Evolutionary conservation across 176 grass and related monocot genomes (phyloP).

Genomic region (Paspalum notatum): DNA sequence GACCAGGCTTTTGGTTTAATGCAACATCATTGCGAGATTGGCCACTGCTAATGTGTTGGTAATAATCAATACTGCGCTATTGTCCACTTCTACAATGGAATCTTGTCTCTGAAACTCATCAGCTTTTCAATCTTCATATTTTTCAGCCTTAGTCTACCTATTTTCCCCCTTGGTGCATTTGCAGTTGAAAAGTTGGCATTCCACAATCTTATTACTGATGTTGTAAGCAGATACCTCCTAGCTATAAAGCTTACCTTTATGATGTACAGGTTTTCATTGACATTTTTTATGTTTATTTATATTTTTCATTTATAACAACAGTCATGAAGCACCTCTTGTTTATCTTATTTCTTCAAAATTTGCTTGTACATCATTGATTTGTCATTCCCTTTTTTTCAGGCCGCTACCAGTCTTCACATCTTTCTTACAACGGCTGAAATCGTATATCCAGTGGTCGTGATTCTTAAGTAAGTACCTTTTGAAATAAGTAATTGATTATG

Average conservation of each 20-base stretch:
- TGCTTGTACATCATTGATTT: not conserved
- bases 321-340: not conserved
- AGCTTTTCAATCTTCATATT: not conserved
- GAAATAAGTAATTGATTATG: slow-evolving; percentile 19
- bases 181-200: slow-evolving; percentile 81
- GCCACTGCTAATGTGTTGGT: slow-evolving; percentile 98
- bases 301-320: not conserved
- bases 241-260: slow-evolving; percentile 25
- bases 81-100: not conserved
- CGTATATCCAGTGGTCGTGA: slow-evolving; percentile 83
- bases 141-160: slow-evolving; percentile 76
- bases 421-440: slow-evolving; percentile 66
- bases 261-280: not conserved
- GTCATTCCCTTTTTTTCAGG: slow-evolving; percentile 47
- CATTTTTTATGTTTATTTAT: slow-evolving; percentile 15
- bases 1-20: slow-evolving; percentile 97
- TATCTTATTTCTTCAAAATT: not conserved
- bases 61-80: slow-evolving; percentile 32
- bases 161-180: slow-evolving; percentile 76
- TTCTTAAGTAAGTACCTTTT: slow-evolving; percentile 76
- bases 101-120: slow-evolving; percentile 18
- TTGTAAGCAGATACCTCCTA: slow-evolving; percentile 61
- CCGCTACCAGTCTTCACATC: slow-evolving; percentile 63
- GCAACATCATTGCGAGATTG: slow-evolving; percentile 79
- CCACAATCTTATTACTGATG: slow-evolving; percentile 61